Conservation (phyloP, 257 asterid species). For the Salvia miltiorrhiza region DNA sequence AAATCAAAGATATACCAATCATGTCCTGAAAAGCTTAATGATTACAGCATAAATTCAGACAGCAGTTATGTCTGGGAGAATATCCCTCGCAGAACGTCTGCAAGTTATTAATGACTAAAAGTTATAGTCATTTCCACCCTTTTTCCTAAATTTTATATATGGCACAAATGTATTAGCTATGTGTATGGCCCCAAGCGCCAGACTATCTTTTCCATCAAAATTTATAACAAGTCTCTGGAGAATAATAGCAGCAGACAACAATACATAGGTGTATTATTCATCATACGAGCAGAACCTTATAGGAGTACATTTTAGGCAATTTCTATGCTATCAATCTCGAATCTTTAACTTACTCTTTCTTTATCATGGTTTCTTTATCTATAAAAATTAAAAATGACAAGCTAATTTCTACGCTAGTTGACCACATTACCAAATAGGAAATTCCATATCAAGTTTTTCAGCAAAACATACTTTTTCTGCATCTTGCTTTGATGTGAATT, state of each 20-base stretch:
- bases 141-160: no score
- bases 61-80: no score
- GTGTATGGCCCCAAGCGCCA: no score
- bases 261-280: no score
- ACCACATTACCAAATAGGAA: constrained; percentile 1
- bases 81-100: no score
- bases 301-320: background rate
- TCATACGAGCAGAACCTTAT: background rate
- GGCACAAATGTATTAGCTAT: no score
- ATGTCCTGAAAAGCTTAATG: background rate
- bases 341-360: background rate
- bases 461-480: constrained; percentile 67
- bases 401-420: constrained; percentile 15
- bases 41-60: no score
- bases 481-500: constrained; percentile 80
- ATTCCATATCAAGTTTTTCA: constrained; percentile 7
- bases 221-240: no score
- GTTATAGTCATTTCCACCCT: no score
- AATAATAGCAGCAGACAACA: no score
- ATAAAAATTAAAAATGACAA: background rate
- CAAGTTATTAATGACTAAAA: no score
- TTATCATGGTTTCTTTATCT: background rate
- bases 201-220: no score
- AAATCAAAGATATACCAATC: background rate
- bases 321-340: background rate